Percentiles rank a stretch among this genome's conserved stretches.
Conservation (phyloP, 108 stramenopile species). For the Cyclotella choctawhatcheeana region DNA sequence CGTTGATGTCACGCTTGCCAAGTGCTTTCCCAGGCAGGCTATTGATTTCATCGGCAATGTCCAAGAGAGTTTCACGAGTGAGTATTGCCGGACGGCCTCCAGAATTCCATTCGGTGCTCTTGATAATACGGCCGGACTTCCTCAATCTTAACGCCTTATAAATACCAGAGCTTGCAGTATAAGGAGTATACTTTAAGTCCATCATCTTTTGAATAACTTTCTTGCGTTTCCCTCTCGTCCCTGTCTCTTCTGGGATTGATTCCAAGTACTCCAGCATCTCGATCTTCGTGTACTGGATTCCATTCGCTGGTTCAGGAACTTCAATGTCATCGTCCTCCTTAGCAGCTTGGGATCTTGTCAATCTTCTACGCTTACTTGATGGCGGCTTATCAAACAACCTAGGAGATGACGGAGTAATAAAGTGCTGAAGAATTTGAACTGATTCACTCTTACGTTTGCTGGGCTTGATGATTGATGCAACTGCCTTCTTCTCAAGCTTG, state of each 20-base stretch:
- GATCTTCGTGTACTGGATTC: neutral
- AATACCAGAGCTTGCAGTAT: neutral
- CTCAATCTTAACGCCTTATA: neutral
- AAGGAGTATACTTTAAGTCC: neutral
- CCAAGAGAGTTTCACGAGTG: neutral
- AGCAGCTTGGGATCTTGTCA: neutral
- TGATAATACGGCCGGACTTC: neutral
- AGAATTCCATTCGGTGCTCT: neutral
- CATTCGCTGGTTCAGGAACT: neutral
- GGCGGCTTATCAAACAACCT: neutral
- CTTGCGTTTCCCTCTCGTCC: neutral
- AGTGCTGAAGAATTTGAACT: neutral
- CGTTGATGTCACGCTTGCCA: constrained; percentile 4
- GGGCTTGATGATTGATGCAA: neutral
- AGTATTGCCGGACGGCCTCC: neutral
- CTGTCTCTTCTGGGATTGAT: neutral
- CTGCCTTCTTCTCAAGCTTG: neutral
- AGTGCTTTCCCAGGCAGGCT: neutral
- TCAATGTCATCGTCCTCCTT: neutral
- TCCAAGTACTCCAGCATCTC: neutral
- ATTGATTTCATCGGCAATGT: neutral
- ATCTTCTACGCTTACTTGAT: neutral
- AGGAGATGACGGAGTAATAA: neutral
- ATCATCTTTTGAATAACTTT: neutral
- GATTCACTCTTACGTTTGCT: neutral